Evolutionary conservation across 2,329 filamentous ascomycete genomes (phyloP).

Genomic region (Colletotrichum acutatum): DNA sequence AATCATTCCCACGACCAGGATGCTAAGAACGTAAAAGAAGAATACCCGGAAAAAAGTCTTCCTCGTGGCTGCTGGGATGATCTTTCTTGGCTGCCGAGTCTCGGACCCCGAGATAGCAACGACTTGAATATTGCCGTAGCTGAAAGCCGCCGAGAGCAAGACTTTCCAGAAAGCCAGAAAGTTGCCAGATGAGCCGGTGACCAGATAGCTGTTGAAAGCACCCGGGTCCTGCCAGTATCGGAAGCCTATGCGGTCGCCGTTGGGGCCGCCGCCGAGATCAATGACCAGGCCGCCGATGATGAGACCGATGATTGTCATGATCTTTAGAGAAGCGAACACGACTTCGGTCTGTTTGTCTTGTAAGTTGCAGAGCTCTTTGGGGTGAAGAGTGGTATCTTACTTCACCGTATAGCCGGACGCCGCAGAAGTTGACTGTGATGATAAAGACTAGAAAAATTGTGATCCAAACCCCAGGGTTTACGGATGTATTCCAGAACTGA

Average conservation of each 20-base stretch:
- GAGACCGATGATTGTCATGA: constrained; percentile 66
- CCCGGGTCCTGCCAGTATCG: constrained; percentile 37
- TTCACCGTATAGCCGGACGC: constrained; percentile 57
- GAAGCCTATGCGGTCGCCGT: constrained; percentile 39
- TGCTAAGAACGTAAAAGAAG: constrained; percentile 58
- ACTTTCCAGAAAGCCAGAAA: constrained; percentile 39
- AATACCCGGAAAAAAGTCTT: constrained; percentile 41
- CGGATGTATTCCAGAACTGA: constrained; percentile 37
- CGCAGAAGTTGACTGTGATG: constrained; percentile 34
- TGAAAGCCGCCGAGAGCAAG: constrained; percentile 38
- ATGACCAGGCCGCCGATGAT: constrained; percentile 68
- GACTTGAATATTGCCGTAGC: constrained; percentile 40
- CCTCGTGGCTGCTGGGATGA: constrained; percentile 40
- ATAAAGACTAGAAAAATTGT: constrained; percentile 37
- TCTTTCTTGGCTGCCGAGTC: constrained; percentile 57
- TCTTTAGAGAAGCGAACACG: constrained; percentile 66
- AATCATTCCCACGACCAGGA: constrained; percentile 63
- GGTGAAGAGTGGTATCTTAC: constrained; percentile 11
- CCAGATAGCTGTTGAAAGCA: constrained; percentile 18
- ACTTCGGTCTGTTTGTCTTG: constrained; percentile 55
- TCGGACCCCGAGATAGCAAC: constrained; percentile 40
- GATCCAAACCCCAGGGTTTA: constrained; percentile 38
- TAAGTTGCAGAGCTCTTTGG: background rate
- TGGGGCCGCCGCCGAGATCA: constrained; percentile 37
- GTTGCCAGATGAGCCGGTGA: constrained; percentile 35